Percentiles rank a stretch among this genome's conserved stretches.
Evolutionary conservation across 1,284 basidiomycete genomes (phyloP).

Genomic region (Melampsora americana): DNA sequence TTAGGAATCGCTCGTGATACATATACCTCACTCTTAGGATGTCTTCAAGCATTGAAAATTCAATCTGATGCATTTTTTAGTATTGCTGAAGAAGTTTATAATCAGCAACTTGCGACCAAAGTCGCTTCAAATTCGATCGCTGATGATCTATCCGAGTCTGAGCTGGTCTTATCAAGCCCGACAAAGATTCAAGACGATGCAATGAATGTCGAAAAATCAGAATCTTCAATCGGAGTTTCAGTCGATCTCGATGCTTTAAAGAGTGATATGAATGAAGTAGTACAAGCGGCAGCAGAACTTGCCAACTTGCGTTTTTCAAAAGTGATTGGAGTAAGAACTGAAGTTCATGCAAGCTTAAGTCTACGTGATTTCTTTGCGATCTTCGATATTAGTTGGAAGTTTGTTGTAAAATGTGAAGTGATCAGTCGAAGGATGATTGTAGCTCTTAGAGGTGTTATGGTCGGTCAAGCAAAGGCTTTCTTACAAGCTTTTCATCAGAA

Average conservation of each 20-base stretch:
- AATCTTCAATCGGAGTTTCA: slow-evolving; percentile 44
- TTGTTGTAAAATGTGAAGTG: slow-evolving; percentile 80
- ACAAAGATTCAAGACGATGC: neutral
- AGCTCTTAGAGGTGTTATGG: slow-evolving; percentile 74
- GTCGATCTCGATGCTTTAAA: slow-evolving; percentile 56
- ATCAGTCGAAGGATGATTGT: slow-evolving; percentile 86
- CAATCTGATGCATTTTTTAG: slow-evolving; percentile 60
- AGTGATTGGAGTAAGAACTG: slow-evolving; percentile 69
- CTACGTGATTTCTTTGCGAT: slow-evolving; percentile 73
- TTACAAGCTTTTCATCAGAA: slow-evolving; percentile 78
- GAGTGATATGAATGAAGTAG: slow-evolving; percentile 67
- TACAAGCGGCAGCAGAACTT: slow-evolving; percentile 75
- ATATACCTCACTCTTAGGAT: slow-evolving; percentile 66
- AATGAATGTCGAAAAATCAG: neutral
- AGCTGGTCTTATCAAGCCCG: slow-evolving; percentile 3
- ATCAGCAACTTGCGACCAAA: slow-evolving; percentile 15
- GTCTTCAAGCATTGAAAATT: slow-evolving; percentile 68
- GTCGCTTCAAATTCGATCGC: neutral
- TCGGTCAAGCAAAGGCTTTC: slow-evolving; percentile 80
- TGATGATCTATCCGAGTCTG: slow-evolving; percentile 31
- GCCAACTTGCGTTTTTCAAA: slow-evolving; percentile 76
- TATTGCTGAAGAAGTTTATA: slow-evolving; percentile 21
- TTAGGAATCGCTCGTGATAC: slow-evolving; percentile 64
- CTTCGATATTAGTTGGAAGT: slow-evolving; percentile 81
- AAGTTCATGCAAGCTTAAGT: slow-evolving; percentile 71